These are phyloP conservation scores for Euryodendron excelsum DNA, from an alignment of 148 eudicot genomes.

Conservation along the genomic window DNA sequence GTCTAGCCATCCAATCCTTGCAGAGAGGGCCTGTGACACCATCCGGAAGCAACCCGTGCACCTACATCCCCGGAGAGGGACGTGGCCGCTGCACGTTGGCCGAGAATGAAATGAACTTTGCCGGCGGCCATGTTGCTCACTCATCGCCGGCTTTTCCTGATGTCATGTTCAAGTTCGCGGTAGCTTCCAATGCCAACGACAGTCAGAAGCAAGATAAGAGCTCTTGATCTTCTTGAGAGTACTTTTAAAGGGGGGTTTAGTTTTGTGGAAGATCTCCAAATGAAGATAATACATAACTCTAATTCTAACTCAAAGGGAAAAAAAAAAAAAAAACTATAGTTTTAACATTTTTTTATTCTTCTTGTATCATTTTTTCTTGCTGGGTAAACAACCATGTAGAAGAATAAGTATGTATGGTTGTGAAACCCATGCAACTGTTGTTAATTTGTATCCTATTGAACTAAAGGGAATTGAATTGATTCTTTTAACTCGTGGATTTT, in stretches of 20 bases:
- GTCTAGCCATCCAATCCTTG: neutral
- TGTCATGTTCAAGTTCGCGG: neutral
- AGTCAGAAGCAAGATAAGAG: neutral
- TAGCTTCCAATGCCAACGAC: neutral
- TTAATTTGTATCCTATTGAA: too few species aligned
- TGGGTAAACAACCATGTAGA: too few species aligned
- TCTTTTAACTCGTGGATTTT: too few species aligned
- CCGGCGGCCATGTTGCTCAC: neutral
- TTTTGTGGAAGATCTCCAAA: too few species aligned
- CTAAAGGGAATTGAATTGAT: too few species aligned
- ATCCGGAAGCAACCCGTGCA: constrained; percentile 9
- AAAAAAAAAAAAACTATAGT: too few species aligned
- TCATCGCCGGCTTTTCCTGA: neutral
- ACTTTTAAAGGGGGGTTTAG: neutral
- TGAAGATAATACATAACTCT: too few species aligned
- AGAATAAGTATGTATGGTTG: too few species aligned
- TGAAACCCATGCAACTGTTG: too few species aligned
- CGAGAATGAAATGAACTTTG: neutral
- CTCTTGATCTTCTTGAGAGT: neutral
- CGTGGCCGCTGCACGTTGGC: constrained; percentile 14
- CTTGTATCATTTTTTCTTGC: too few species aligned
- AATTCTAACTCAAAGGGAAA: too few species aligned
- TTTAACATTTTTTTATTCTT: too few species aligned
- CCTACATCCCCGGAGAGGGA: constrained; percentile 5
- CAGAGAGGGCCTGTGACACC: constrained; percentile 12